Evolutionary conservation across 345 rosid genomes (phyloP).

Genomic region (Anastatica hierochuntica): DNA sequence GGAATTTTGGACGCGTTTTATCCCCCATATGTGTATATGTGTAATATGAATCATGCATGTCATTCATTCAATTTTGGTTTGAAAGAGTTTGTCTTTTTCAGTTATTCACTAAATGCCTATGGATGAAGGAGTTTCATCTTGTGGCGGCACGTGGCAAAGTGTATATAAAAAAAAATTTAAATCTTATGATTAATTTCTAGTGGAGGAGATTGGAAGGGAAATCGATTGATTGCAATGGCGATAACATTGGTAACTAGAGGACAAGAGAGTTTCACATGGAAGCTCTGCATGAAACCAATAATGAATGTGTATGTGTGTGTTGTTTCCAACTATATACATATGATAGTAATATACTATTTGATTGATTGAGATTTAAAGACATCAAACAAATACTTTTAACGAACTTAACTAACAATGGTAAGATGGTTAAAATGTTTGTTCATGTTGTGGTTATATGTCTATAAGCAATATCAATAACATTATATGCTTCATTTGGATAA

Average conservation of each 20-base stretch:
- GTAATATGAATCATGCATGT: no score
- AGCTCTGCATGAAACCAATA: constrained; percentile 11
- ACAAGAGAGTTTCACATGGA: constrained; percentile 22
- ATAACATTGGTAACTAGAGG: constrained; percentile 13
- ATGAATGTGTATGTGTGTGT: background rate
- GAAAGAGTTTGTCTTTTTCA: no score
- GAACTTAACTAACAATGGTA: no score
- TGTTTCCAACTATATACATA: background rate
- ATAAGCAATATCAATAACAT: no score
- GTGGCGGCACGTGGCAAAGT: background rate
- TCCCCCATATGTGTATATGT: no score
- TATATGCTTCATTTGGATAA: no score
- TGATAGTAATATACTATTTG: no score
- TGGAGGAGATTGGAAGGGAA: background rate
- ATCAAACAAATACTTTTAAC: background rate
- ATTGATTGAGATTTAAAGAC: background rate
- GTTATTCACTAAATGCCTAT: no score
- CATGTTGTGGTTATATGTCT: no score
- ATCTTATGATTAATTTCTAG: background rate
- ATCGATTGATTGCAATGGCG: constrained; percentile 14
- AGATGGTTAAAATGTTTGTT: no score
- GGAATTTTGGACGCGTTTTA: no score
- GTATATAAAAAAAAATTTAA: background rate
- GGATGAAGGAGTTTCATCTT: background rate
- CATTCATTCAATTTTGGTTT: no score